Base-by-base conservation (phyloP, 2,329 filamentous ascomycete genomes). In the Reticulascus tulasneorum region DNA sequence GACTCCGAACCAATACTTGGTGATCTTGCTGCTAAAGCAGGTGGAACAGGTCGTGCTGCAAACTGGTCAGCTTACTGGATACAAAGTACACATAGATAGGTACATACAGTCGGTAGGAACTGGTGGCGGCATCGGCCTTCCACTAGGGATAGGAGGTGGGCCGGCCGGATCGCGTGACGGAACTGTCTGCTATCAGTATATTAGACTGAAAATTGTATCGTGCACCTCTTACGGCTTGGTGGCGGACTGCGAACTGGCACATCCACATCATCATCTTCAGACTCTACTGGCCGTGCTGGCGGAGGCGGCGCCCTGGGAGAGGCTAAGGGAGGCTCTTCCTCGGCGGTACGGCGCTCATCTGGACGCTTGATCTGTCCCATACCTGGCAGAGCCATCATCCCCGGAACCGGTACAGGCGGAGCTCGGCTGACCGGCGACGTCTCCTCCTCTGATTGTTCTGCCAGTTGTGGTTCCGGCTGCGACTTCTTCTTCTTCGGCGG, bases 1-100 rank as follows among this genome's bases (percentile, higher is more conserved):
- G 90, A 93, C 56, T 85, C 86, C 2, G 88, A 94, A 20, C 88
- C 89, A 42, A 84, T 75, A 39, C 81, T 87, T 29, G 80, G 81
- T 25, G 86, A 86, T 30, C 73, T 55, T 27, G 68, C 66, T 23
- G 72, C 64, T 24, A 75, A 64, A 33, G 75, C 69, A 25, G 67
- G 67, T 22, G 76, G 77, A 2, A 71, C 67, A 29, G 82, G 78
- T 31, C 82, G 84, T 50, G 77, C 84, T 88, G 50, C 17, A 50
- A 35, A 33, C 37, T 15, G 24, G 15, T 38, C 11, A 42, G 38
- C 9, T 3, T 6, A 17, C 22, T 19, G 7, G 17, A 17, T 7
- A 9, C 16, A 5, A 4, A 2, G n/a, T 5, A n/a, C 9, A 18
- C 9, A 23, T 40, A 24, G 29, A 22, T 29, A 6, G 20, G 26